These are phyloP conservation scores for Bryoerythrophyllum caledonicum DNA, from an alignment of 225 moss, liverwort and hornwort species.

Conservation along the genomic window DNA sequence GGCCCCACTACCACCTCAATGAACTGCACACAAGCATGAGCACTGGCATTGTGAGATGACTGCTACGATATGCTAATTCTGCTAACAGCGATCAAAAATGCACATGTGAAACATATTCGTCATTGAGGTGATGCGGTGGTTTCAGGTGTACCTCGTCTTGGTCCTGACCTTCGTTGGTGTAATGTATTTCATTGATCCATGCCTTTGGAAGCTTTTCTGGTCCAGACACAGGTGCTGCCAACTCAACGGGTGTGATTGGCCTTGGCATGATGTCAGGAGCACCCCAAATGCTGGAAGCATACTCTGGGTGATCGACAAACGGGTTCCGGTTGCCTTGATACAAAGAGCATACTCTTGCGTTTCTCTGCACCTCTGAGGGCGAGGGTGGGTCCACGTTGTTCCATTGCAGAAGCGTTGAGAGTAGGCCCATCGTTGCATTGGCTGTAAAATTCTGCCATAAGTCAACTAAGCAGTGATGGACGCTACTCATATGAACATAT, in stretches of 20 bases:
- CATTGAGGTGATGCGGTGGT: background rate
- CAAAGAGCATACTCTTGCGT: constrained; percentile 70
- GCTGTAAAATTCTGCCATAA: constrained; percentile 36
- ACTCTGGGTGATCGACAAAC: constrained; percentile 88
- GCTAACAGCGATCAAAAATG: too few species aligned
- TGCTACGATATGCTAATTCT: too few species aligned
- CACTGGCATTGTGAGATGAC: background rate
- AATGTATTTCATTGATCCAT: constrained; percentile 48
- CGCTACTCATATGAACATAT: constrained; percentile 2
- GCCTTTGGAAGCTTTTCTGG: constrained; percentile 18
- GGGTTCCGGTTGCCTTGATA: constrained; percentile 92
- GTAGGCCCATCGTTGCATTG: constrained; percentile 73
- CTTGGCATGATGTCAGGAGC: constrained; percentile 12
- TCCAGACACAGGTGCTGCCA: constrained; percentile 4
- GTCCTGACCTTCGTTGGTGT: constrained; percentile 44
- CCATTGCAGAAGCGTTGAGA: constrained; percentile 80
- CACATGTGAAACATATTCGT: background rate
- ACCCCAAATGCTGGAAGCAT: constrained; percentile 69
- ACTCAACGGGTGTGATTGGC: background rate
- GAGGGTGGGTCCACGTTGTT: constrained; percentile 79
- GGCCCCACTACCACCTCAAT: constrained; percentile 42
- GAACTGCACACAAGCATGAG: constrained; percentile 43
- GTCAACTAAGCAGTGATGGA: constrained; percentile 6
- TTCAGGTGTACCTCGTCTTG: constrained; percentile 38
- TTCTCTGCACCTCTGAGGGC: constrained; percentile 55